Conservation (phyloP, 2,329 filamentous ascomycete species). For the Fusarium ambrosium region DNA sequence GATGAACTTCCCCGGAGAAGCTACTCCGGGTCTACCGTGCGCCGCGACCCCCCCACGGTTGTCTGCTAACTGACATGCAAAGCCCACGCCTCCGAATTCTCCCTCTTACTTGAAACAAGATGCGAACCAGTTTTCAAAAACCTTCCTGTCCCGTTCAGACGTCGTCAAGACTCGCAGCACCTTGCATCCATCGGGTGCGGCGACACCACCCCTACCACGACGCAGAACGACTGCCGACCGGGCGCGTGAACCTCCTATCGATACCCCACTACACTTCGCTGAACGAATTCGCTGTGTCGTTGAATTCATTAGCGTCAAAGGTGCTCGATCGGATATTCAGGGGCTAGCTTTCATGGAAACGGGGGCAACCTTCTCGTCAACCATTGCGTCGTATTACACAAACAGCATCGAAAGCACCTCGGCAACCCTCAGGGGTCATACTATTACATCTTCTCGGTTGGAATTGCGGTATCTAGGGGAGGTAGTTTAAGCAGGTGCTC, state of each 20-base stretch:
- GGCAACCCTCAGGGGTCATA: neutral
- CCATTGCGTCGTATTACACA: neutral
- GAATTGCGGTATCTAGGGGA: rapidly evolving
- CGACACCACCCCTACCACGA: neutral
- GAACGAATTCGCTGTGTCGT: neutral
- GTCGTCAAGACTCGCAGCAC: neutral
- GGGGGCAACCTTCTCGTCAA: neutral
- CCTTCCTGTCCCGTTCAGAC: neutral
- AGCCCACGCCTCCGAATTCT: neutral
- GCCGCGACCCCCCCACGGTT: neutral
- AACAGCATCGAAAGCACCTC: no score
- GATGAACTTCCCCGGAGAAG: neutral
- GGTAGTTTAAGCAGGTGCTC: neutral
- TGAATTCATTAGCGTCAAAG: neutral
- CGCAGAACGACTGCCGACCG: neutral
- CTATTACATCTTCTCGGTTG: neutral
- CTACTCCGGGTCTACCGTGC: neutral
- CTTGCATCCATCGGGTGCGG: neutral
- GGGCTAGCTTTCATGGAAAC: neutral
- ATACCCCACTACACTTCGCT: neutral
- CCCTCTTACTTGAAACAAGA: neutral
- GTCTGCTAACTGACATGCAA: neutral
- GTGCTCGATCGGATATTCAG: neutral
- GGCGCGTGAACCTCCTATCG: neutral
- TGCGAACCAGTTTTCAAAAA: neutral